Evolutionary conservation across 345 rosid genomes (phyloP).

Genomic region (Aethionema arabicum): DNA sequence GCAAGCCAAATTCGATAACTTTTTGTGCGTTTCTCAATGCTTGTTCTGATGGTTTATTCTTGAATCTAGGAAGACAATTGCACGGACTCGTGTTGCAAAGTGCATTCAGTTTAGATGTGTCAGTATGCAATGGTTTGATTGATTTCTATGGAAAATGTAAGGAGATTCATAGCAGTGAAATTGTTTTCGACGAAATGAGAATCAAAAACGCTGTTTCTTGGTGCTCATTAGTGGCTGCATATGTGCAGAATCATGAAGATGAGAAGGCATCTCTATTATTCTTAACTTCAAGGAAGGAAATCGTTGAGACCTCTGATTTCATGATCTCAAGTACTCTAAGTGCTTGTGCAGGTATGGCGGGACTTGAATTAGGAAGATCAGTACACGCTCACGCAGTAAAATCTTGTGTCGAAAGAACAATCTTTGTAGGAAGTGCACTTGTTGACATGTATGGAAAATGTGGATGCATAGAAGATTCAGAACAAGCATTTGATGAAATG

Average conservation of each 20-base stretch:
- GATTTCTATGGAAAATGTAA: slow-evolving; percentile 87
- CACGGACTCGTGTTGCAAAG: slow-evolving; percentile 59
- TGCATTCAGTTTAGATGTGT: slow-evolving; percentile 53
- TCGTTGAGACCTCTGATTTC: slow-evolving; percentile 60
- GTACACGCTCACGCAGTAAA: slow-evolving; percentile 70
- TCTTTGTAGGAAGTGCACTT: slow-evolving; percentile 74
- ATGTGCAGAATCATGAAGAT: slow-evolving; percentile 68
- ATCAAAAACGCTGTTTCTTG: slow-evolving; percentile 75
- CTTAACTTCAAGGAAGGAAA: slow-evolving; percentile 48
- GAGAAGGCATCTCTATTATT: slow-evolving; percentile 63
- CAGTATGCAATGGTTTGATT: slow-evolving; percentile 68
- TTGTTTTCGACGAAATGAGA: slow-evolving; percentile 55
- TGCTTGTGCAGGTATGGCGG: slow-evolving; percentile 72
- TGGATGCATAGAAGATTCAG: slow-evolving; percentile 62
- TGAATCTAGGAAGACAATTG: slow-evolving; percentile 61
- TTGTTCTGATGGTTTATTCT: slow-evolving; percentile 50
- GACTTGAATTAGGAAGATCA: slow-evolving; percentile 68
- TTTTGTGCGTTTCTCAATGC: slow-evolving; percentile 69
- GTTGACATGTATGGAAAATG: slow-evolving; percentile 97
- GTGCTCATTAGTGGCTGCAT: slow-evolving; percentile 70
- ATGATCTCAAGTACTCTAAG: slow-evolving; percentile 65
- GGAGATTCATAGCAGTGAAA: slow-evolving; percentile 46
- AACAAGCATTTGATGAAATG: slow-evolving; percentile 57
- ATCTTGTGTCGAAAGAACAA: slow-evolving; percentile 56
- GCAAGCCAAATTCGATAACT: slow-evolving; percentile 66